Conservation (phyloP, 306 rosid species). For the Lathyrus oleraceus region DNA sequence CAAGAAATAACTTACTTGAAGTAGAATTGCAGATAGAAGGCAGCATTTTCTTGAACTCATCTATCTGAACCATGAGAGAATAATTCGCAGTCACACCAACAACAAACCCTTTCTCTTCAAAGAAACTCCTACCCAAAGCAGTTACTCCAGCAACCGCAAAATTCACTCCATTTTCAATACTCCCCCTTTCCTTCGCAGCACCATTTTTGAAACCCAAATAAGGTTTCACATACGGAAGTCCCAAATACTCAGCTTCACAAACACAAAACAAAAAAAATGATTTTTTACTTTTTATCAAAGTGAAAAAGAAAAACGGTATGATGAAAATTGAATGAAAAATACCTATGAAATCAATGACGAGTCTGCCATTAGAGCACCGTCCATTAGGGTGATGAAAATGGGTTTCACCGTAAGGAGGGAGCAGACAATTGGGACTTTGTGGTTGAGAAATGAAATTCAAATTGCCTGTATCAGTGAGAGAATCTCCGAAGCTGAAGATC, state of each 20-base stretch:
- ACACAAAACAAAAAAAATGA: not conserved
- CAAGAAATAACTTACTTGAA: conserved; percentile 34
- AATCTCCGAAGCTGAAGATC: conserved; percentile 72
- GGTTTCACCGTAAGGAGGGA: conserved; percentile 66
- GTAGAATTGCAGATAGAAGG: conserved; percentile 52
- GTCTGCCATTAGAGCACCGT: conserved; percentile 82
- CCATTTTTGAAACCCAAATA: conserved; percentile 40
- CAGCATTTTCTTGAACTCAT: conserved; percentile 51
- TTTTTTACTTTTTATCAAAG: not conserved
- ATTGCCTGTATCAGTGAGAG: conserved; percentile 64
- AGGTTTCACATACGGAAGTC: conserved; percentile 50
- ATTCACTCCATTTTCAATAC: conserved; percentile 44
- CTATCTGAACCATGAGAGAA: conserved; percentile 52
- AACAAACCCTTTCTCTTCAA: conserved; percentile 39
- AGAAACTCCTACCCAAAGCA: conserved; percentile 44
- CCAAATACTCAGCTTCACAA: conserved; percentile 45
- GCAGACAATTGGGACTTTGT: conserved; percentile 31
- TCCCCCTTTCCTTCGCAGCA: not conserved
- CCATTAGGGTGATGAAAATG: conserved; percentile 66
- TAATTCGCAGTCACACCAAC: conserved; percentile 27
- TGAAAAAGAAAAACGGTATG: conserved; percentile 1
- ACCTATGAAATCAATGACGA: conserved; percentile 78
- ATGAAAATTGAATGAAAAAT: not conserved
- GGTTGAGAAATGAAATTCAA: conserved; percentile 23
- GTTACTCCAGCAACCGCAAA: conserved; percentile 69